Conservation (phyloP, 2,329 filamentous ascomycete species). For the Cladosporium sp. region DNA sequence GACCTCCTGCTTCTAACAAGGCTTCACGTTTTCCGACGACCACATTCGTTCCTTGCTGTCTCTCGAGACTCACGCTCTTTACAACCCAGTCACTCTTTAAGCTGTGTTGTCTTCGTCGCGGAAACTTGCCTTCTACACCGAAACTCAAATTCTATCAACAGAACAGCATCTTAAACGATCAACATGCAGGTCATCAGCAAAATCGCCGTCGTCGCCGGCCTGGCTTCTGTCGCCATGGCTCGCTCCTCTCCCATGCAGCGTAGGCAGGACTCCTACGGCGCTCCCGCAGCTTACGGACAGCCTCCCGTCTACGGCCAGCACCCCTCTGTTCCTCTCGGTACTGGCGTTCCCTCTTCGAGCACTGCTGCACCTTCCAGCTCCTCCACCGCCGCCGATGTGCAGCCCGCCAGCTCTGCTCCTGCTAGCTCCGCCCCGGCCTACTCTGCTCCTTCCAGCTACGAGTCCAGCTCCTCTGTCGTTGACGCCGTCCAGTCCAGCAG, state of each 20-base stretch:
- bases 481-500: neutral
- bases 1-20: slow-evolving; percentile 12
- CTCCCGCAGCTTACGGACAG: slow-evolving; percentile 18
- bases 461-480: slow-evolving; percentile 3
- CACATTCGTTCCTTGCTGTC: slow-evolving; percentile 22
- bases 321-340: slow-evolving; percentile 9
- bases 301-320: slow-evolving; percentile 14
- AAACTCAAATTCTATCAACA: slow-evolving; percentile 13
- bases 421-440: too few species aligned
- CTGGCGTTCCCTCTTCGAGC: slow-evolving; percentile 10
- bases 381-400: slow-evolving; percentile 14
- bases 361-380: slow-evolving; percentile 9
- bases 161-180: slow-evolving; percentile 15
- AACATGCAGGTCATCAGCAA: slow-evolving; percentile 27
- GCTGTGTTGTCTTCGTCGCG: slow-evolving; percentile 20
- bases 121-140: slow-evolving; percentile 16
- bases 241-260: slow-evolving; percentile 9
- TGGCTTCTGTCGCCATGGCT: slow-evolving; percentile 26
- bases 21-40: slow-evolving; percentile 23
- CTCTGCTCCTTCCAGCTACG: too few species aligned
- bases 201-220: slow-evolving; percentile 27
- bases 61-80: slow-evolving; percentile 33
- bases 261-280: slow-evolving; percentile 11
- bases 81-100: slow-evolving; percentile 30
- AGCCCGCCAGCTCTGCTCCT: slow-evolving; percentile 7